Evolutionary conservation across 768 basidiomycete species (phyloP).

Genomic region (Boletus subparvulus): DNA sequence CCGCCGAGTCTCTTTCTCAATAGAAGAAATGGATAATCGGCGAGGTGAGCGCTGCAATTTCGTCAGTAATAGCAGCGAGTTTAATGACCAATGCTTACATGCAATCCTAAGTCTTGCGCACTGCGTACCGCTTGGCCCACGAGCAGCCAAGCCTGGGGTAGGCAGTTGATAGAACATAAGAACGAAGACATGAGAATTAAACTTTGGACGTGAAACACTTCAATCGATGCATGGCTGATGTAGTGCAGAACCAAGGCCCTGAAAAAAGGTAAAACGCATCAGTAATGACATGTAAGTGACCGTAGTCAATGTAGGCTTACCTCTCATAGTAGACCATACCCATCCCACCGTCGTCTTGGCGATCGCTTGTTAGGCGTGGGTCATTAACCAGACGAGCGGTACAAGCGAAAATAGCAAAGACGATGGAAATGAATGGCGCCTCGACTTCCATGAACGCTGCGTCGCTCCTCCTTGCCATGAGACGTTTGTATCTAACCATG

Average conservation of each 20-base stretch:
- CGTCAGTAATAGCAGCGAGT: slow-evolving; percentile 16
- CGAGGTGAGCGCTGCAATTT: slow-evolving; percentile 72
- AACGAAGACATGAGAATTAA: slow-evolving; percentile 88
- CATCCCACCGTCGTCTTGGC: slow-evolving; percentile 76
- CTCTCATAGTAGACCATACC: slow-evolving; percentile 90
- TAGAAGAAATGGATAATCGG: slow-evolving; percentile 61
- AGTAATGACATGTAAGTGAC: background rate
- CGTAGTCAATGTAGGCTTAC: slow-evolving; percentile 39
- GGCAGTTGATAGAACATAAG: slow-evolving; percentile 88
- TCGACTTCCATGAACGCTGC: slow-evolving; percentile 53
- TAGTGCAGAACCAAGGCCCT: slow-evolving; percentile 90
- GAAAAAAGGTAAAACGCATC: slow-evolving; percentile 3
- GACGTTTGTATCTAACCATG: slow-evolving; percentile 60
- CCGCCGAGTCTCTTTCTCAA: slow-evolving; percentile 85
- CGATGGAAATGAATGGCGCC: slow-evolving; percentile 73
- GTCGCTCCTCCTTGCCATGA: slow-evolving; percentile 73
- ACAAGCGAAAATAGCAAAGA: slow-evolving; percentile 91
- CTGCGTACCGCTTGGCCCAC: slow-evolving; percentile 88
- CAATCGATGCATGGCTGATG: slow-evolving; percentile 84
- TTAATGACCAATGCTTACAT: slow-evolving; percentile 54
- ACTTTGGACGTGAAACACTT: slow-evolving; percentile 86
- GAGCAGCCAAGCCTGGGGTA: slow-evolving; percentile 92
- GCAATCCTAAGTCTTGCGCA: slow-evolving; percentile 89
- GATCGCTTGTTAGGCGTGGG: slow-evolving; percentile 58
- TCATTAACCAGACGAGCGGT: slow-evolving; percentile 79